Percentiles rank a stretch among this genome's conserved stretches.
Evolutionary conservation across 345 rosid genomes (phyloP).

Genomic region (Populus tremula): DNA sequence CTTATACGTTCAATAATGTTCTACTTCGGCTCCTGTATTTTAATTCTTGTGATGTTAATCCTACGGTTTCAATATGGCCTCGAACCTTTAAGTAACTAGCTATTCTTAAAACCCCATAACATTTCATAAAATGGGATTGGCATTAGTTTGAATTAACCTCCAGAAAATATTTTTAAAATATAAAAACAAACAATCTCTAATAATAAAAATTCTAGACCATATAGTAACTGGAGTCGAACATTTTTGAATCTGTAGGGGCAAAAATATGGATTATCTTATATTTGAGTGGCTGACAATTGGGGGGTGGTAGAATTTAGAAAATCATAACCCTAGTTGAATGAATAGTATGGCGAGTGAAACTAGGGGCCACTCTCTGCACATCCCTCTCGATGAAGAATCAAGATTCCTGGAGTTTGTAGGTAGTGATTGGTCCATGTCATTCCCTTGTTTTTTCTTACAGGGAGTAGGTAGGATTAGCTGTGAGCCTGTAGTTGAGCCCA

Average conservation of each 20-base stretch:
- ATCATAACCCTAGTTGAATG: neutral
- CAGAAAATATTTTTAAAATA: no score
- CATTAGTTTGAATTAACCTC: no score
- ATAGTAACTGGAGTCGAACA: neutral
- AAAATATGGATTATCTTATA: neutral
- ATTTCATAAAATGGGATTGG: no score
- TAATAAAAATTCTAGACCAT: neutral
- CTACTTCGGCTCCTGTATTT: neutral
- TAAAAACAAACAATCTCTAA: no score
- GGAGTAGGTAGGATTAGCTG: conserved; percentile 18
- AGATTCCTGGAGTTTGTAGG: neutral
- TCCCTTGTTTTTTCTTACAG: neutral
- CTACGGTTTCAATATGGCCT: neutral
- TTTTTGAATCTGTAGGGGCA: neutral
- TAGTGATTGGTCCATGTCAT: neutral
- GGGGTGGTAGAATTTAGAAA: neutral
- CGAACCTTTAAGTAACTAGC: neutral
- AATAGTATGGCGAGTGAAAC: neutral
- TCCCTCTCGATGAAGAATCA: neutral
- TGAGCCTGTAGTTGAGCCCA: neutral
- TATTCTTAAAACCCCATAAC: neutral
- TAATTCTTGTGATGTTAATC: neutral
- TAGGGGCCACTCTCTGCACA: neutral
- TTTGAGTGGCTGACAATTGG: no score
- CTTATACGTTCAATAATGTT: neutral